A percentile compares a stretch with the other conserved stretches of the same genome.
Evolutionary conservation across 345 rosid genomes (phyloP).

Genomic region (Nasturtium officinale): DNA sequence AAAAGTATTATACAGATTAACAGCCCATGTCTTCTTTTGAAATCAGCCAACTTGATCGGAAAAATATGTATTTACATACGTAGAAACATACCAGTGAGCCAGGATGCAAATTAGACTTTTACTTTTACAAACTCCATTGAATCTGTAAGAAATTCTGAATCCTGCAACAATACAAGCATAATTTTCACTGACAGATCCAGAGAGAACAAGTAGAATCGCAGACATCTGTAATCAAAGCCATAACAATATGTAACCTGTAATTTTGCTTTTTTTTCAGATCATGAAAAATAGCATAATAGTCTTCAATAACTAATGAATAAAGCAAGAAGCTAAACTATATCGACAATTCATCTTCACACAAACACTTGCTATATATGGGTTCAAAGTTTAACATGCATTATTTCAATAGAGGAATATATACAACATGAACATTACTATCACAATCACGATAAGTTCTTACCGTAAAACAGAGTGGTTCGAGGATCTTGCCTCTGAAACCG

Average conservation of each 20-base stretch:
- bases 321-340: neutral
- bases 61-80: no score
- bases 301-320: no score
- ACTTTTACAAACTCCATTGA: neutral
- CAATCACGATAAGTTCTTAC: conserved; percentile 2
- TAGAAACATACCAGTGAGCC: no score
- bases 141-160: neutral
- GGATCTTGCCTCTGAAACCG: conserved; percentile 22
- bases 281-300: neutral
- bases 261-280: neutral
- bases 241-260: neutral
- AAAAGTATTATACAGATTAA: no score
- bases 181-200: neutral
- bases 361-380: conserved; percentile 15
- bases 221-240: neutral
- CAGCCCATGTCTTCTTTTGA: no score
- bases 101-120: neutral
- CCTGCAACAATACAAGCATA: conserved; percentile 13
- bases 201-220: neutral
- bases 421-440: conserved; percentile 41
- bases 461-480: conserved; percentile 27
- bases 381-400: conserved; percentile 26
- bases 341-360: neutral
- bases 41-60: no score
- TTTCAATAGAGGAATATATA: conserved; percentile 33